Evolutionary conservation across 768 basidiomycete genomes (phyloP).

Genomic region (Pleurotus giganteus): DNA sequence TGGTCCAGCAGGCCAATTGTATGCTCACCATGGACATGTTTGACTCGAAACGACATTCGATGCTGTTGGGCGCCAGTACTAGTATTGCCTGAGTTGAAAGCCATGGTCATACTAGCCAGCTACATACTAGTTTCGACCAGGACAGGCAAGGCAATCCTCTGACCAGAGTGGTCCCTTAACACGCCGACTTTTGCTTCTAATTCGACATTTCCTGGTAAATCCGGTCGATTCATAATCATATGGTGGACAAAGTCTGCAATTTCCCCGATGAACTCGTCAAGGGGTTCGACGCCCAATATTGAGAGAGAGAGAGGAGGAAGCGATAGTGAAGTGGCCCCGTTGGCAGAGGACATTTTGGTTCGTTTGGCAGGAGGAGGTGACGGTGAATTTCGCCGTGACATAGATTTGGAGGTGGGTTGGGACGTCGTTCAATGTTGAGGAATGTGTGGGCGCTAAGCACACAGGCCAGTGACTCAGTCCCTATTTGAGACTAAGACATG

Average conservation of each 20-base stretch:
- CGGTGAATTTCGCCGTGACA: constrained; percentile 7
- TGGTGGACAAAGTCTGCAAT: constrained; percentile 87
- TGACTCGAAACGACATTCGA: constrained; percentile 80
- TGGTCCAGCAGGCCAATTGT: background rate
- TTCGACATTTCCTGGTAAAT: constrained; percentile 63
- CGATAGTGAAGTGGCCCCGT: constrained; percentile 23
- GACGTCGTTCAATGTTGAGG: too few relatives aligned
- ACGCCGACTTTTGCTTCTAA: constrained; percentile 91
- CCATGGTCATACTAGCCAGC: background rate
- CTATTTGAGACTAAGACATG: background rate
- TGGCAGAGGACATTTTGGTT: constrained; percentile 17
- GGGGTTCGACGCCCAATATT: constrained; percentile 85
- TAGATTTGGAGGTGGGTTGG: background rate
- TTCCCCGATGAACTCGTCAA: constrained; percentile 91
- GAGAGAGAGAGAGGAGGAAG: constrained; percentile 72
- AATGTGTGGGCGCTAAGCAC: too few relatives aligned
- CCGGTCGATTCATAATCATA: constrained; percentile 57
- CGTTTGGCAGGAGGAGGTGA: constrained; percentile 31
- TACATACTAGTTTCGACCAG: constrained; percentile 82
- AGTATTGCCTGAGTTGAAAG: constrained; percentile 11
- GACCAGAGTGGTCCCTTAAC: constrained; percentile 55
- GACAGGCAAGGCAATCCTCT: constrained; percentile 68
- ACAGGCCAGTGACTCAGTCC: too few relatives aligned
- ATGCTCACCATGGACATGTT: constrained; percentile 84
- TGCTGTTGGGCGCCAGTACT: constrained; percentile 67